Conservation (phyloP, 2,329 filamentous ascomycete species). For the Escovopsis sp. region DNA sequence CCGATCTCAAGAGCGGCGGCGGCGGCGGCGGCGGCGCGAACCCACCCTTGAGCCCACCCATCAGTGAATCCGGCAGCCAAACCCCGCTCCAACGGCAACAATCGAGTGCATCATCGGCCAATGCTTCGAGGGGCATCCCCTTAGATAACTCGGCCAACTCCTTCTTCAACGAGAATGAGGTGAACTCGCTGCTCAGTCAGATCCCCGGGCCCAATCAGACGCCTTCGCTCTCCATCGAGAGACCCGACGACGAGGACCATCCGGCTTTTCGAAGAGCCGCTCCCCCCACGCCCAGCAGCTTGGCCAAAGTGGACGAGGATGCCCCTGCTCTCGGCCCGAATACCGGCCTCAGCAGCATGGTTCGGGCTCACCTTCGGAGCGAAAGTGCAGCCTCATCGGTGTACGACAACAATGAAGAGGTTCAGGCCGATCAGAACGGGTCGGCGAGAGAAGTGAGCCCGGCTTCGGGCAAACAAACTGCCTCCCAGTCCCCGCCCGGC, state of each 20-base stretch:
- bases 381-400: constrained; percentile 73
- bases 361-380: constrained; percentile 69
- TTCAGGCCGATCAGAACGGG: not conserved
- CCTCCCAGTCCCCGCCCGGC: constrained; percentile 4
- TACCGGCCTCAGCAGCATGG: constrained; percentile 60
- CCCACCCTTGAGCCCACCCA: constrained; percentile 36
- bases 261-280: constrained; percentile 36
- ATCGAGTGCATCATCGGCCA: constrained; percentile 14
- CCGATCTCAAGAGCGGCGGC: constrained; percentile 15
- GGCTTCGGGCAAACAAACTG: not conserved
- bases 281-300: constrained; percentile 23
- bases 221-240: constrained; percentile 26
- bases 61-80: constrained; percentile 58
- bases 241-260: constrained; percentile 38
- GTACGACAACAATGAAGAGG: constrained; percentile 36
- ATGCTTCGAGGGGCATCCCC: constrained; percentile 16
- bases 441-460: not conserved
- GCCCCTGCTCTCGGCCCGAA: constrained; percentile 67
- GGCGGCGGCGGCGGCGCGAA: constrained; percentile 10
- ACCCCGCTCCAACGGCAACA: constrained; percentile 27
- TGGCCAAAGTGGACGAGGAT: constrained; percentile 30
- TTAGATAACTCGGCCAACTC: constrained; percentile 22
- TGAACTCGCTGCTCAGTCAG: constrained; percentile 12
- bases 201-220: constrained; percentile 8
- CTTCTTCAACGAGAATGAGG: constrained; percentile 32